These are phyloP conservation scores for Hypocrella siamensis DNA, from an alignment of 2,329 filamentous ascomycete genomes.

Conservation along the genomic window DNA sequence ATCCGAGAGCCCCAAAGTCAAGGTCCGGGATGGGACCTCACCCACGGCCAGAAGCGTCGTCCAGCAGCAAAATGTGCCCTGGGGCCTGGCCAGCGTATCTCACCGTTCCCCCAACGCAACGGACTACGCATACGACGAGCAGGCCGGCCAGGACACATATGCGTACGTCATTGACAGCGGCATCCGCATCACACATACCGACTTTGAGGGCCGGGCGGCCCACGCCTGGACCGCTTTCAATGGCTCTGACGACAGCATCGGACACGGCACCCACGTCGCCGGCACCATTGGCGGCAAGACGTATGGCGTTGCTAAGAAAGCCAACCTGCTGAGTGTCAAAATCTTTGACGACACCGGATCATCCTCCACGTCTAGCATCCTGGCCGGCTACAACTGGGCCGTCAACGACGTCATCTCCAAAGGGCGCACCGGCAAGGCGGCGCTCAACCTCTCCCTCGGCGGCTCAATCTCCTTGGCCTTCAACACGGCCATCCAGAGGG, in stretches of 20 bases:
- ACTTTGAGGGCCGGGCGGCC: constrained; percentile 2
- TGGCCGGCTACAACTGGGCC: constrained; percentile 19
- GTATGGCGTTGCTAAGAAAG: constrained; percentile 21
- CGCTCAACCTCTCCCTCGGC: constrained; percentile 29
- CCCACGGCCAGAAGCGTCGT: not conserved
- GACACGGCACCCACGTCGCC: constrained; percentile 1
- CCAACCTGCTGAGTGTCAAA: constrained; percentile 25
- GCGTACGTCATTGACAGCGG: constrained; percentile 3
- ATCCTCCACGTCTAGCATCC: constrained; percentile 9
- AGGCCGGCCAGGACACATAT: constrained; percentile 1
- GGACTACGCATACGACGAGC: constrained; percentile 1
- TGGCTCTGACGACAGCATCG: not conserved
- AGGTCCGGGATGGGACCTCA: not conserved
- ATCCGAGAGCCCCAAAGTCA: constrained; percentile 2
- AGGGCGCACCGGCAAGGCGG: constrained; percentile 14
- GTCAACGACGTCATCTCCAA: constrained; percentile 16
- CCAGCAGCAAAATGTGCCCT: constrained; percentile 1
- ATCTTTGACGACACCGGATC: constrained; percentile 15
- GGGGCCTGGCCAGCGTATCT: constrained; percentile 2
- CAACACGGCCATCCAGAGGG: constrained; percentile 8
- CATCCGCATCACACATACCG: constrained; percentile 1
- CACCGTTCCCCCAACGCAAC: not conserved
- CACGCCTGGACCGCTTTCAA: not conserved
- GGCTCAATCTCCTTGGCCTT: constrained; percentile 6
- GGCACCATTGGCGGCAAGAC: constrained; percentile 6